Percentiles rank a stretch among this genome's conserved stretches.
phyloP scores from a whole-genome alignment of 1,284 basidiomycete species.

The Schizophyllum commune region DNA sequence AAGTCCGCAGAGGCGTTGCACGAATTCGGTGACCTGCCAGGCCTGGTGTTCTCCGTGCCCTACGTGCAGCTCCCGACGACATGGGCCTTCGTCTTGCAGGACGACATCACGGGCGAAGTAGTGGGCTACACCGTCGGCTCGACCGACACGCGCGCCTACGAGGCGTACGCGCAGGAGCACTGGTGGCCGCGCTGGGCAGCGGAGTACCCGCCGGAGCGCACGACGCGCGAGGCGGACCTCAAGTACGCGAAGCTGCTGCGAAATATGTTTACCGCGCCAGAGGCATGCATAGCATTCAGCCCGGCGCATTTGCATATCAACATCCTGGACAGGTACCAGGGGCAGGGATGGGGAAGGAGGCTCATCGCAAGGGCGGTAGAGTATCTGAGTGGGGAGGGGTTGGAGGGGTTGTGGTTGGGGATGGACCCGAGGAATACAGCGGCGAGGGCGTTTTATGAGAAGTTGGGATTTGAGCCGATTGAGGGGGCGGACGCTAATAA shows the following conservation, averaged over 20 bases:
- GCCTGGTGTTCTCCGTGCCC: constrained; percentile 63
- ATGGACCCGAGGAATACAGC: constrained; percentile 48
- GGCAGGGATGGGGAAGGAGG: constrained; percentile 54
- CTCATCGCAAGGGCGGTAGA: constrained; percentile 45
- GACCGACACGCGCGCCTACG: constrained; percentile 51
- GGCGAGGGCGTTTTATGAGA: constrained; percentile 51
- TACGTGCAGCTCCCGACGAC: constrained; percentile 56
- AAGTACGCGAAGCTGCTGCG: constrained; percentile 41
- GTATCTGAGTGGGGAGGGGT: constrained; percentile 37
- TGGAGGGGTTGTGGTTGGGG: constrained; percentile 53
- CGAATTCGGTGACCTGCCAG: constrained; percentile 54
- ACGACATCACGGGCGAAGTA: constrained; percentile 34
- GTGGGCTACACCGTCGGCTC: constrained; percentile 60
- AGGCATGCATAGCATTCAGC: constrained; percentile 44
- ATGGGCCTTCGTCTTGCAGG: constrained; percentile 67
- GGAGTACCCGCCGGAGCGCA: constrained; percentile 38
- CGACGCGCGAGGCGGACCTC: constrained; percentile 39
- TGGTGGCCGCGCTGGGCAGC: constrained; percentile 54
- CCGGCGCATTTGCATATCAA: constrained; percentile 65
- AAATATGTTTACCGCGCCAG: constrained; percentile 37
- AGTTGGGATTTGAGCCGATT: constrained; percentile 46
- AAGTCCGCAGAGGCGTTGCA: constrained; percentile 54
- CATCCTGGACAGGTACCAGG: constrained; percentile 50
- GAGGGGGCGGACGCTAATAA: constrained; percentile 36
- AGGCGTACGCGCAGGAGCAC: constrained; percentile 36